Evolutionary conservation across 2,329 filamentous ascomycete species (phyloP).

Genomic region (Neonectria hederae): DNA sequence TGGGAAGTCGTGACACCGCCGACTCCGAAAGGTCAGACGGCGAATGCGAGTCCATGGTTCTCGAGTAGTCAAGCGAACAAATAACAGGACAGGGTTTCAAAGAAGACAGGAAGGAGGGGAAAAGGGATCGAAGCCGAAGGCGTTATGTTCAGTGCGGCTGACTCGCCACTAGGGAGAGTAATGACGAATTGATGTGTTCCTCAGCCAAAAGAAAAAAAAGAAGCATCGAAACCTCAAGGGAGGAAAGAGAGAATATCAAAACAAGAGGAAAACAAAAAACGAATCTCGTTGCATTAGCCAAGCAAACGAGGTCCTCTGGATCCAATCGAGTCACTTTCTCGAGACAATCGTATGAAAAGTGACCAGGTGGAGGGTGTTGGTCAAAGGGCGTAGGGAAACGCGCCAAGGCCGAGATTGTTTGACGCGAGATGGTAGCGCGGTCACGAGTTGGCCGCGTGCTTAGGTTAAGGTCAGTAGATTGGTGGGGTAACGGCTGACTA

Average conservation of each 20-base stretch:
- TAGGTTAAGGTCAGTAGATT: not conserved
- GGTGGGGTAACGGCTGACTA: not conserved
- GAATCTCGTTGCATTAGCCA: not conserved
- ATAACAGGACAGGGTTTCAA: not conserved
- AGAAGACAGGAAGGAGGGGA: not conserved
- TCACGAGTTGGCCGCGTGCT: constrained; percentile 44
- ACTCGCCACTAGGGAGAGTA: constrained; percentile 17
- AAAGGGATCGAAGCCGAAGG: not conserved
- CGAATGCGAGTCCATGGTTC: constrained; percentile 44
- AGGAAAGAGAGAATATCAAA: not conserved
- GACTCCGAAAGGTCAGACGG: constrained; percentile 46
- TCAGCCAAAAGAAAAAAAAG: constrained; percentile 12
- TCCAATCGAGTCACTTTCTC: constrained; percentile 18
- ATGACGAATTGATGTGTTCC: constrained; percentile 39
- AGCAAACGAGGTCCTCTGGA: not conserved
- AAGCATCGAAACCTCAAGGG: not conserved
- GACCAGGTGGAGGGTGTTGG: not conserved
- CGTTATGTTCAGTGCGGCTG: constrained; percentile 11
- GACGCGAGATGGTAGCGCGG: constrained; percentile 49
- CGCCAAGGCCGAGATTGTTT: constrained; percentile 15
- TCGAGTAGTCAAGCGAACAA: not conserved
- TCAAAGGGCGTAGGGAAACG: constrained; percentile 7
- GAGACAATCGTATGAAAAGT: constrained; percentile 20
- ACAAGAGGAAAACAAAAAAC: not conserved
- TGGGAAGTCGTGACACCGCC: constrained; percentile 42